Conservation (phyloP, 345 rosid species). For the Eucalyptus decipiens region DNA sequence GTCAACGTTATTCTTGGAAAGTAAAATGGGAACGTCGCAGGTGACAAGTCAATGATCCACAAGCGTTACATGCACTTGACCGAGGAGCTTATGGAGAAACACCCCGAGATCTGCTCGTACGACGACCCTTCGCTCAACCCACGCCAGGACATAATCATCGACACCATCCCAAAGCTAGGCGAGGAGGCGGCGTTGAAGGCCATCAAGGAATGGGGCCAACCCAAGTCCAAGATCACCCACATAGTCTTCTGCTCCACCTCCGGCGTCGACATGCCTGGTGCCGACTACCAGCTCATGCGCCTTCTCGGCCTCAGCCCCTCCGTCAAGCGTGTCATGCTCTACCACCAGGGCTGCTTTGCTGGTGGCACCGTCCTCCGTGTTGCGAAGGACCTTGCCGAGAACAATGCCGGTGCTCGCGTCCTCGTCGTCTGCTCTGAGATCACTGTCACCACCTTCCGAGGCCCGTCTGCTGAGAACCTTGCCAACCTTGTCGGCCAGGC, state of each 20-base stretch:
- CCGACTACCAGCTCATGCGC: background rate
- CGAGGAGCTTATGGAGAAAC: background rate
- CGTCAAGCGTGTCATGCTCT: background rate
- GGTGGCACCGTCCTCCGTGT: background rate
- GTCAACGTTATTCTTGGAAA: background rate
- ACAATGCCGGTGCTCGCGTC: background rate
- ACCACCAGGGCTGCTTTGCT: background rate
- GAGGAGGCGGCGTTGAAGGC: background rate
- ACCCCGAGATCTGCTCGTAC: background rate
- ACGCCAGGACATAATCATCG: background rate
- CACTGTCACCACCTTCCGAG: background rate
- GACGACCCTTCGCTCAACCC: background rate
- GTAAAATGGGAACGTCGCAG: background rate
- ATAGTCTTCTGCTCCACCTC: background rate
- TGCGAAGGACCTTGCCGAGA: background rate
- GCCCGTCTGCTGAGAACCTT: background rate
- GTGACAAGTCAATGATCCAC: background rate
- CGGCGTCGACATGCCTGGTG: background rate
- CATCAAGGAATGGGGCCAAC: background rate
- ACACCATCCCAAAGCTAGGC: background rate
- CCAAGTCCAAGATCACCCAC: slow-evolving; percentile 2
- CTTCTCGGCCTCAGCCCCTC: background rate
- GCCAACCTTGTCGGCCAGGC: background rate
- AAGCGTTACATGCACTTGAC: background rate
- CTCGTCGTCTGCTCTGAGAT: background rate